Base-by-base conservation (phyloP, 139 green algal genomes). In the Chlorella sp. region DNA sequence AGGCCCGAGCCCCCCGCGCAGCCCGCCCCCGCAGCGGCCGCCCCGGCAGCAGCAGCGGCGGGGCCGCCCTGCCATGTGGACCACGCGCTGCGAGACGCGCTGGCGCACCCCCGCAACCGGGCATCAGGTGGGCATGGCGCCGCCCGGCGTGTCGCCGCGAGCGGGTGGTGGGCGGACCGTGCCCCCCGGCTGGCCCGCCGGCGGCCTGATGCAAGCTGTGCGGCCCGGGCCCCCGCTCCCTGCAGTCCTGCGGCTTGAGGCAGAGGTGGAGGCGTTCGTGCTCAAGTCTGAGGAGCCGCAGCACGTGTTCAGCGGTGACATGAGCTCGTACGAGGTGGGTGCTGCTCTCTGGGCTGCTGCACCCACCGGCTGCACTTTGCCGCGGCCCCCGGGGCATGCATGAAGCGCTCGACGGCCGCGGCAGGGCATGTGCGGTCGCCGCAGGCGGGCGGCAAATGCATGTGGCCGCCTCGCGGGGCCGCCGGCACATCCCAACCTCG, bases 241-340 rank as follows among this genome's bases (percentile, higher is more conserved):
- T 74, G 60, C 88, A 92, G 89, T 92, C 32, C 73, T 91, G 28
- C 60, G 51, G 1, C 80, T 92, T 44, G 89, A 92, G 62, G 70
- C 72, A 1, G 89, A 92, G 70, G 83, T 92, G 3, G 79, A 88
- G 36, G 65, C n/a, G 5, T 92, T 92, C 76, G 81, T 91, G n/a
- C 26, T 67, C 20, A 68, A 83, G 17, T 76, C 74, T 7, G n/a
- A 63, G 2, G 67, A 84, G 41, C 34, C 67, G 30, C 55, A 86
- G 57, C 60, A 86, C 17, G 39, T 86, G 0, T 92, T 92, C 38
- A 47, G 32, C 4, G 56, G 71, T 1, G 86, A 91, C 36, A 84
- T 92, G 79, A 81, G 87, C 25, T 83, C 81, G 0, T 92, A 92
- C 26, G 83, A 92, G 83, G 87, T 90, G 71, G 18, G 70, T 39